phyloP scores from a whole-genome alignment of 2,329 filamentous ascomycete genomes.

The Clarireedia monteithiana region DNA sequence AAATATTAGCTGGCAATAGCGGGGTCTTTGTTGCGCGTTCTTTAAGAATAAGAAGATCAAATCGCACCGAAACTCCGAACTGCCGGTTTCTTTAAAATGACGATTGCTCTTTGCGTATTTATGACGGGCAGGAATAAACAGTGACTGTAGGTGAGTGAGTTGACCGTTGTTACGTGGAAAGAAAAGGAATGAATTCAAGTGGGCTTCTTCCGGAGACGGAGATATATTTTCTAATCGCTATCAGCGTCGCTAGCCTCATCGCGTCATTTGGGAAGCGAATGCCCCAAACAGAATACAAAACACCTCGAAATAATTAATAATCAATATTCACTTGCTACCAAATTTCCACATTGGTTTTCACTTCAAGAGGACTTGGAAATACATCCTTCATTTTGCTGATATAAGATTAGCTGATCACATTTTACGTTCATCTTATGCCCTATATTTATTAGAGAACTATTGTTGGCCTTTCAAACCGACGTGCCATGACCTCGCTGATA shows the following conservation, averaged over 20 bases:
- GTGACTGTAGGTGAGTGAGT: background rate
- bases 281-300: slow-evolving; percentile 2
- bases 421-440: too few species aligned
- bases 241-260: slow-evolving; percentile 5
- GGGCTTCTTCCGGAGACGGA: background rate
- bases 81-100: too few species aligned
- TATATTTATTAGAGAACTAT: too few species aligned
- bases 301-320: background rate
- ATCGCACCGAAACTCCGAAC: too few species aligned
- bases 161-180: background rate
- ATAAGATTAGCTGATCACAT: too few species aligned
- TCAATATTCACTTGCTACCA: background rate
- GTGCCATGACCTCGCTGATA: too few species aligned
- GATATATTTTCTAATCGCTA: slow-evolving; percentile 11
- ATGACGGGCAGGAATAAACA: too few species aligned
- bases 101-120: too few species aligned
- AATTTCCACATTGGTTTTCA: too few species aligned
- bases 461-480: too few species aligned
- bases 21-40: slow-evolving; percentile 4
- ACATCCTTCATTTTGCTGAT: too few species aligned
- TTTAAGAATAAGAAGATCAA: background rate
- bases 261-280: slow-evolving; percentile 7
- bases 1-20: background rate
- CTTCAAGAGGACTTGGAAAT: too few species aligned
- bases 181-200: background rate